A percentile compares a stretch with the other conserved stretches of the same genome.
Conservation (phyloP, 345 rosid species). For the Dimocarpus longan region DNA sequence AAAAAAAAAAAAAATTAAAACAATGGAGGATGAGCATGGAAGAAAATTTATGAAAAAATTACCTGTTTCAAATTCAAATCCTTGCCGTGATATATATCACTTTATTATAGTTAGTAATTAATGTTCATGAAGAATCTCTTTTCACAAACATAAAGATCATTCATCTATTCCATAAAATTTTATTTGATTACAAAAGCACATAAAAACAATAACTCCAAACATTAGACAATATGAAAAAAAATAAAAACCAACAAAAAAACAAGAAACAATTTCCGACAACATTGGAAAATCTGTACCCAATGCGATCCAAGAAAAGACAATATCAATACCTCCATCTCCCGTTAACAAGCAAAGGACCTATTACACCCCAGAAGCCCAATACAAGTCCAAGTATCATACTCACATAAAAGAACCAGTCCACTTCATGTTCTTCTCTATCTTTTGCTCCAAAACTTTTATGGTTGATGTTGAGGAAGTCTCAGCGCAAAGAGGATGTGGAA, state of each 20-base stretch:
- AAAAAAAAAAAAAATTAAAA: no score
- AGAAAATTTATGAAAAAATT: no score
- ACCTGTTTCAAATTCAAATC: no score
- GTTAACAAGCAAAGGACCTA: neutral
- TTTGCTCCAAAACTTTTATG: neutral
- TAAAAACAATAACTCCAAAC: no score
- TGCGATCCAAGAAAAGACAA: neutral
- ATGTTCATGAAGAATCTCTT: no score
- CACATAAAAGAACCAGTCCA: slow-evolving; percentile 2
- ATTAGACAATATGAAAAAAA: neutral
- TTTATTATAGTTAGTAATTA: no score
- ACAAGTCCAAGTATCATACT: neutral
- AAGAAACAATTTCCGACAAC: neutral
- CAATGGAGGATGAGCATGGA: no score
- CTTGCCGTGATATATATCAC: no score
- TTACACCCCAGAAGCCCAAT: neutral
- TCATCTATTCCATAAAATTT: no score
- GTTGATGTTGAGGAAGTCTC: neutral
- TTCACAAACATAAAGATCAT: no score
- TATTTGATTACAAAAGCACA: no score
- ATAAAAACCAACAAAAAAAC: neutral
- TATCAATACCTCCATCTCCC: neutral
- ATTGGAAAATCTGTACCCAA: neutral
- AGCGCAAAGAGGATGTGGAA: slow-evolving; percentile 1
- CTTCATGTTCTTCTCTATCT: neutral